Evolutionary conservation across 805 yeast species (phyloP), one percentile per base, ranked within the genome.

Genomic region (Wickerhamomyces bisporus): DNA sequence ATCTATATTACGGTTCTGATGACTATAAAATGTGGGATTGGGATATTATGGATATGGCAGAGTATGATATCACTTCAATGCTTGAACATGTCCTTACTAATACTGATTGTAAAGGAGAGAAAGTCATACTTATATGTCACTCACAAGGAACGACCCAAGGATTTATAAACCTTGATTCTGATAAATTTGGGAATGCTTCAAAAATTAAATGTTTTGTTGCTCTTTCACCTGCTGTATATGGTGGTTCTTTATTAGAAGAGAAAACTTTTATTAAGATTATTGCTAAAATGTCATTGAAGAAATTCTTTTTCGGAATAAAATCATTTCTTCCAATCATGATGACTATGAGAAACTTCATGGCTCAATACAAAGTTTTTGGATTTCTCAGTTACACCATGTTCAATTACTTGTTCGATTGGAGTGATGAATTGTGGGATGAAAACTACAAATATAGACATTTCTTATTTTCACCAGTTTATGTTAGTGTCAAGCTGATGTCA

Each of bases 121-220:
- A 79, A 49, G 49, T 89, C 7, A 70, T 81, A 0, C 60, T 91
- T 17, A 70, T 81, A 9, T 89, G 89, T 2, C 98, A 91, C 57
- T 86, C 95, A 13, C 98, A 93, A 61, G 98, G 98, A 1, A 88
- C 96, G 2, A 78, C 96, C 0, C 96, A 89, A 58, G 71, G 83
- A 1, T 82, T 87, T 39, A 63, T 84, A 50, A 75, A 87, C 34
- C 64, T 93, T 26, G 71, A 82, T 14, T 63, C 66, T 36, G 72
- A 71, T 17, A 58, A 55, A 23, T 67, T 73, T 36, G 58, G 60
- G 13, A 48, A 76, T 27, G 76, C 77, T 33, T 61, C 65, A 4
- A 79, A 77, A 44, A 58, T 91, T 15, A 80, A 79, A 38, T 70
- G 74, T 38, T 86, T 86, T 52, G 67, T 86, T 21, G 86, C 91